A percentile compares a stretch with the other conserved stretches of the same genome.
These are phyloP conservation scores for Epichloe baconii DNA, from an alignment of 2,329 filamentous ascomycete genomes.

Conservation along the genomic window DNA sequence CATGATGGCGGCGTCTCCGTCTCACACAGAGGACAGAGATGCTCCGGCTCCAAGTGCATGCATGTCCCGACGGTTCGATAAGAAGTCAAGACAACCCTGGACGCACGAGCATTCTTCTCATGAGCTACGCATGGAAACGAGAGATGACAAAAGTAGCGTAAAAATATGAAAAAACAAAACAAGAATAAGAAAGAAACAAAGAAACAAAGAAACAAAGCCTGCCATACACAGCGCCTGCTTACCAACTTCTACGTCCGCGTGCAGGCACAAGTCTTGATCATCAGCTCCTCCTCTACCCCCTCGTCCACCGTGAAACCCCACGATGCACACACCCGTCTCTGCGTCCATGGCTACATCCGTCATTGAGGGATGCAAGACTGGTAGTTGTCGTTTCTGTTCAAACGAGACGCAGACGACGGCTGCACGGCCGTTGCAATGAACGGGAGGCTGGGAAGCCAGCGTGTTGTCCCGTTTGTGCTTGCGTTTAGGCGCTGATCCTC, in stretches of 20 bases:
- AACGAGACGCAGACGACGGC: no score
- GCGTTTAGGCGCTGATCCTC: no score
- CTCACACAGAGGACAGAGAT: no score
- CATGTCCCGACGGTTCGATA: no score
- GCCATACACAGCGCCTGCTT: background rate
- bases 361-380: no score
- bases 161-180: background rate
- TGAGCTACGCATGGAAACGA: background rate
- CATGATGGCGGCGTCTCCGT: no score
- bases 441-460: no score
- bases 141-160: background rate
- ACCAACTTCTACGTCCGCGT: background rate
- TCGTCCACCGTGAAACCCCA: background rate
- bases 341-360: background rate
- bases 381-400: no score
- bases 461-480: no score
- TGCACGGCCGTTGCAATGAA: no score
- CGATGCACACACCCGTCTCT: background rate
- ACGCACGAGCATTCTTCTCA: background rate
- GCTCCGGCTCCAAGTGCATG: no score
- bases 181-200: background rate
- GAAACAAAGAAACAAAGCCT: background rate
- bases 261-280: background rate
- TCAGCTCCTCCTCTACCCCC: background rate
- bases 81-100: no score